Evolutionary conservation across 1,284 basidiomycete genomes (phyloP), one percentile per base, ranked within the genome.

Genomic region (Sporisorium reilianum): DNA sequence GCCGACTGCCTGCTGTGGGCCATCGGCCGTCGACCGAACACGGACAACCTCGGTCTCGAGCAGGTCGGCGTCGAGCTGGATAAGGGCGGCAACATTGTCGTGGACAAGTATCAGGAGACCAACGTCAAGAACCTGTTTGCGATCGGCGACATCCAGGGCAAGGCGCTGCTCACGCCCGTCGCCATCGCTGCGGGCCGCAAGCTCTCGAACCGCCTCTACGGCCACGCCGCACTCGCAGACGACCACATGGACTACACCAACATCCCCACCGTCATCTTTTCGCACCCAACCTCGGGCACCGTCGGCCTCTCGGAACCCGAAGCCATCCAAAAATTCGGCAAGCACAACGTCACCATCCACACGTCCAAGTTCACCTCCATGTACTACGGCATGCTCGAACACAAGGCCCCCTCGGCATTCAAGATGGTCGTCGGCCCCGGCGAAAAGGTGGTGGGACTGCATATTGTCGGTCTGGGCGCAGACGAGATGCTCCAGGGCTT

Each of bases 401-500:
- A 82, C 60, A 84, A 84, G 63, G 75, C 77, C 50, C 96, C 97
- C 2, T 92, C 94, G 0, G 89, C 93, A 46, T 95, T 94, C 88
- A 99, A 99, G 87, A 89, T 99, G 48, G 88, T 99, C 78, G 89
- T 89, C 2, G 95, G 95, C 0, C 89, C 90, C 10, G 94, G 97
- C 78, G 94, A 99, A 85, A 92, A 92, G 81, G 92, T 99, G 40
- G 93, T 99, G 20, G 96, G 96, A 20, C 87, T 98, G 55, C 97
- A 99, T 86, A 91, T 97, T 77, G 91, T 98, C 68, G 96, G 95
- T 6, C 81, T 89, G 76, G 84, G 83, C 16, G 92, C 90, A 71
- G 96, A 98, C 84, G 95, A 98, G 86, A 90, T 92, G 77, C 87
- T 95, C 86, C 95, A 98, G 88, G 95, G 95, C 70, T 96, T 98